Evolutionary conservation across 768 basidiomycete genomes (phyloP), one percentile per base, ranked within the genome.

Genomic region (Amanita molliuscula): DNA sequence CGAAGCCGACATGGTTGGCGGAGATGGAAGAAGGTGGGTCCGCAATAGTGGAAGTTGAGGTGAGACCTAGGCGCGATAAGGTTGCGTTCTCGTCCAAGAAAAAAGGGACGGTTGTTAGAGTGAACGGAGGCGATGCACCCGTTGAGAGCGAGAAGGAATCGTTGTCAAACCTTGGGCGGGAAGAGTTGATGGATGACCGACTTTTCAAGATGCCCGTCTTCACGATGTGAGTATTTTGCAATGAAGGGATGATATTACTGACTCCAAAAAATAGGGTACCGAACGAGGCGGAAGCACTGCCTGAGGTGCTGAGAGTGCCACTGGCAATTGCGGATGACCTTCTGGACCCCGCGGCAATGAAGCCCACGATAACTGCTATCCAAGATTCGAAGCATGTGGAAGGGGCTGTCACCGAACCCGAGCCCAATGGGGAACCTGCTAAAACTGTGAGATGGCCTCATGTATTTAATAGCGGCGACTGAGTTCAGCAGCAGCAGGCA

Each of bases 121-220:
- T 73, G 29, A 68, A 77, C 53, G 72, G 70, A 38, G 65, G 57
- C 35, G 77, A 87, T 29, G 76, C 82, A 36, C 60, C 77, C 4
- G 77, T 91, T 44, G 65, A 80, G 5, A 76, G 73, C 42, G 88
- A 91, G 71, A 88, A 88, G 70, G 88, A 87, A 64, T 78, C 78
- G 15, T 61, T 88, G 63, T 82, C 81, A 53, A 74, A 64, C 21
- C 67, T 88, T 40, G 86, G 86, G 21, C 71, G 86, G 44, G 85
- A 88, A 47, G 87, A 88, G 63, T 65, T 91, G 57, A 73, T 86
- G 59, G 83, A 89, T 57, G 80, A 84, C 58, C 72, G 79, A 58
- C 72, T 80, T 49, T 68, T 71, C 47, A 81, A 76, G 67, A 79
- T 84, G 79, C 65, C 75, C 26, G 67, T 85, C 20, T 73, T 89